Base-by-base conservation (phyloP, 345 rosid species). In the Pugionium cornutum region DNA sequence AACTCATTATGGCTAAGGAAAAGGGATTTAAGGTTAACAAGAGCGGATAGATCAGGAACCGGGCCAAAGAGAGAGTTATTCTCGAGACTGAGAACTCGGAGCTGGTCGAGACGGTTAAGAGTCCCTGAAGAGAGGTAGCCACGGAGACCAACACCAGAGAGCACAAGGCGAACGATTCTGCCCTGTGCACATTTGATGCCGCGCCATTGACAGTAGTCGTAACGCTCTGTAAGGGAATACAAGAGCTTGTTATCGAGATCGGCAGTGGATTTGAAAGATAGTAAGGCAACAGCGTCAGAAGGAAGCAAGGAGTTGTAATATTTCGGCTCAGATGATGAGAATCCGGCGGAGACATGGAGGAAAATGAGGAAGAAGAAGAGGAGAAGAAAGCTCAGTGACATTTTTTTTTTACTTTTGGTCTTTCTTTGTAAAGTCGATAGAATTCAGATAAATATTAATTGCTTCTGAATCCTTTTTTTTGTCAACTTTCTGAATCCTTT, bases 141-240 rank as follows among this genome's bases (percentile, higher is more conserved):
- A 5, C 94, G 95, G 57, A 89, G 85, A 31, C 78, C 80, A 68
- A 58, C 74, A 46, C 79, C 57, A 9, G 77, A 82, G 69, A 88
- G 83, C 34, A 78, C 66, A 58, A 83, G 65, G 37, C 97, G 96
- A 48, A 92, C 88, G 27, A 92, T 83, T 1, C 96, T 89, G 54
- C 96, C 90, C 27, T 88, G 97, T 1, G 75, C 78, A 52, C 99
- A 92, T 59, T 83, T 83, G 39, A 88, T 89, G 44, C 99, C 99
- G 18, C 74, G 97, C 97, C 98, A 92, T 67, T 86, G 92, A 65
- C 98, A 92, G 81, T 81, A 89, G 54, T 92, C 97, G 84, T 81
- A 89, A 56, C 86, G 96, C 80, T 86, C 94, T 4, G 80, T 83
- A 72, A 86, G 87, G 5, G 77, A 70, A 79, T 81, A 92, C 54